These are phyloP conservation scores for Arthromyces matolae DNA, from an alignment of 768 basidiomycete genomes.

Conservation along the genomic window DNA sequence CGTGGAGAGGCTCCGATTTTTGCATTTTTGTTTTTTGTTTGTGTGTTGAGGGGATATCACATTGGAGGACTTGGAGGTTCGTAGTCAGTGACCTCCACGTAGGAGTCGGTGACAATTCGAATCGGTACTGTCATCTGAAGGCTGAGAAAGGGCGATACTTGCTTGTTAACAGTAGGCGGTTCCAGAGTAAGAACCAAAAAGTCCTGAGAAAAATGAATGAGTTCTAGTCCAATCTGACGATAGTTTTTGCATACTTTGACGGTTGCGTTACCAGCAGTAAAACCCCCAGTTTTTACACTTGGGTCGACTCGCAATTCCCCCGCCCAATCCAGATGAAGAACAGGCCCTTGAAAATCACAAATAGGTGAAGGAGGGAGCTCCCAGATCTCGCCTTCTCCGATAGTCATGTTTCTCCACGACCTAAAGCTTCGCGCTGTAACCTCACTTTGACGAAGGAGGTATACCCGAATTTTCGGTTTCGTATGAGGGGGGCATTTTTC, in stretches of 20 bases:
- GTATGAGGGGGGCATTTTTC: conserved; percentile 8
- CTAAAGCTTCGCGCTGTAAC: conserved; percentile 32
- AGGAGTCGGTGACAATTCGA: conserved; percentile 57
- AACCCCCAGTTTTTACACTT: conserved; percentile 41
- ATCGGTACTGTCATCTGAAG: conserved; percentile 49
- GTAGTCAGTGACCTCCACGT: conserved; percentile 23
- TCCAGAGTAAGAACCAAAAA: conserved; percentile 47
- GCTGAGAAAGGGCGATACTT: conserved; percentile 28
- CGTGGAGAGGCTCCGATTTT: too few relatives aligned
- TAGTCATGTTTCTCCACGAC: conserved; percentile 33
- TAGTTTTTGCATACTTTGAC: conserved; percentile 33
- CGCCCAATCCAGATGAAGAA: conserved; percentile 58
- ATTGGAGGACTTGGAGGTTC: conserved; percentile 8
- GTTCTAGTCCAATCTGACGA: background rate
- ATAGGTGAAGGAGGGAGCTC: conserved; percentile 41
- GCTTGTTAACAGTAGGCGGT: conserved; percentile 32
- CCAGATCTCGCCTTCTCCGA: conserved; percentile 48
- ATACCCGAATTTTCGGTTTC: conserved; percentile 39
- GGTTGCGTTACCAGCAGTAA: conserved; percentile 40
- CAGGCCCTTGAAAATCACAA: conserved; percentile 18
- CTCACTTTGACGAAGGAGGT: conserved; percentile 49
- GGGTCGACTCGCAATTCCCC: conserved; percentile 44
- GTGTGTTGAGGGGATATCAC: too few relatives aligned
- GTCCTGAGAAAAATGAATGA: conserved; percentile 38
- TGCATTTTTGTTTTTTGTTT: too few relatives aligned